Evolutionary conservation across 2,329 filamentous ascomycete genomes (phyloP).

Genomic region (Cladosporium velox): DNA sequence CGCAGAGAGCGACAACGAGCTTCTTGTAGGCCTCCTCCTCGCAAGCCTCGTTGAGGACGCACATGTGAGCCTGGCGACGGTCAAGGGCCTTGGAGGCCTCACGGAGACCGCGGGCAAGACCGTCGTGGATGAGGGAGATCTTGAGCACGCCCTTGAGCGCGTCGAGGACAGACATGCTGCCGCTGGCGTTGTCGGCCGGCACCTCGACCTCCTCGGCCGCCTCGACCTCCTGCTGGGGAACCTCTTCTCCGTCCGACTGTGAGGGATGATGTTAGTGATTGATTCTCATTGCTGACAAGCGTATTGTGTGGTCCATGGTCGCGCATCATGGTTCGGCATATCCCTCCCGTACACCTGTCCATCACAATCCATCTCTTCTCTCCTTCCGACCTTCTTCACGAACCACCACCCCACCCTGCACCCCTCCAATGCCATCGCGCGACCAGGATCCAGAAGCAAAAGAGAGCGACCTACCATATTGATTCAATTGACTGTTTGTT

Average conservation of each 20-base stretch:
- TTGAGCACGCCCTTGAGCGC: slow-evolving; percentile 99
- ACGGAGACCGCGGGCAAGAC: slow-evolving; percentile 95
- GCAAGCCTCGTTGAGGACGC: slow-evolving; percentile 98
- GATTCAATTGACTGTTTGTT: slow-evolving; percentile 21
- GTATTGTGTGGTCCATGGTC: not conserved
- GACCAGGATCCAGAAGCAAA: not conserved
- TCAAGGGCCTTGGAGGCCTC: slow-evolving; percentile 99
- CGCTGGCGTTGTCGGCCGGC: slow-evolving; percentile 77
- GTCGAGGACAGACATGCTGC: slow-evolving; percentile 92
- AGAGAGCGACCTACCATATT: slow-evolving; percentile 20
- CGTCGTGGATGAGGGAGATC: slow-evolving; percentile 98
- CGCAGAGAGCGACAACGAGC: slow-evolving; percentile 97
- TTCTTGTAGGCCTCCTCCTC: slow-evolving; percentile 99
- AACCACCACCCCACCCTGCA: not conserved
- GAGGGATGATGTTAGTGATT: slow-evolving; percentile 26
- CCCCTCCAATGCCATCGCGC: slow-evolving; percentile 14
- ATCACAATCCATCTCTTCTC: not conserved
- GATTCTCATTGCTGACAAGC: not conserved
- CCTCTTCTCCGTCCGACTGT: slow-evolving; percentile 99
- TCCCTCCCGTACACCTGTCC: not conserved
- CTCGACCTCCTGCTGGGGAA: slow-evolving; percentile 72
- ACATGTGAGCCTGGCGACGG: slow-evolving; percentile 99
- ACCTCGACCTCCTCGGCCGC: slow-evolving; percentile 90
- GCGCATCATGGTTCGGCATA: not conserved
- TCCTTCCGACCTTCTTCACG: not conserved